Evolutionary conservation across 2,329 filamentous ascomycete genomes (phyloP).

Genomic region (Arthrobotrys entomopaga): DNA sequence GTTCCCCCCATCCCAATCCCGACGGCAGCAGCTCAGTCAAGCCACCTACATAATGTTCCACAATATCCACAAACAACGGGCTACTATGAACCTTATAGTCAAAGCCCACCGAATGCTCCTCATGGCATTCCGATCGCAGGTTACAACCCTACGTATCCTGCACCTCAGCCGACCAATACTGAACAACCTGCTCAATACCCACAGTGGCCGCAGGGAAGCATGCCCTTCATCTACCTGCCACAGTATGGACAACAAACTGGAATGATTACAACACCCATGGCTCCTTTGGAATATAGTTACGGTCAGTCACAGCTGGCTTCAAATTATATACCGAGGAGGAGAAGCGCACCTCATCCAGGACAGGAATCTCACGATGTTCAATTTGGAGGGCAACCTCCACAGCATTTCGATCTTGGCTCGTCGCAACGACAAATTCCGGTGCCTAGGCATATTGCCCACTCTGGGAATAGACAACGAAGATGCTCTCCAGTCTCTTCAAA

Average conservation of each 20-base stretch:
- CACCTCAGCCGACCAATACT: slow-evolving; percentile 24
- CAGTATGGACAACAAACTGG: slow-evolving; percentile 51
- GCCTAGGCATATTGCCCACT: slow-evolving; percentile 40
- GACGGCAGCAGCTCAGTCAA: slow-evolving; percentile 46
- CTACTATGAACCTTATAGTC: slow-evolving; percentile 51
- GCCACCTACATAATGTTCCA: slow-evolving; percentile 34
- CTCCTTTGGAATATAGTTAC: slow-evolving; percentile 31
- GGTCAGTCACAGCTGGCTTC: slow-evolving; percentile 22
- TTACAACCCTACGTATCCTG: slow-evolving; percentile 33
- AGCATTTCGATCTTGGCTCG: slow-evolving; percentile 12
- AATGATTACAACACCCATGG: slow-evolving; percentile 31
- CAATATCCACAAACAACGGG: slow-evolving; percentile 36
- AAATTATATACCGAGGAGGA: slow-evolving; percentile 44
- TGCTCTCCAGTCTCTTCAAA: slow-evolving; percentile 43
- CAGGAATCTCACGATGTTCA: slow-evolving; percentile 29
- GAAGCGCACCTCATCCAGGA: slow-evolving; percentile 46
- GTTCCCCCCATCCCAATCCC: slow-evolving; percentile 51
- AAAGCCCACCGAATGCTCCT: slow-evolving; percentile 40
- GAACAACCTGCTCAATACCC: slow-evolving; percentile 40
- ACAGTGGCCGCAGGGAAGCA: slow-evolving; percentile 50
- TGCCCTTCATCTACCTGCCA: slow-evolving; percentile 50
- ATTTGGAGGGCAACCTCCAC: slow-evolving; percentile 9
- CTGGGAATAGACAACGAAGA: slow-evolving; percentile 42
- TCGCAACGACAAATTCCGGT: slow-evolving; percentile 36
- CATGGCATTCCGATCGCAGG: slow-evolving; percentile 35